Base-by-base conservation (phyloP, 768 basidiomycete species). In the Rhizopogon sp. region DNA sequence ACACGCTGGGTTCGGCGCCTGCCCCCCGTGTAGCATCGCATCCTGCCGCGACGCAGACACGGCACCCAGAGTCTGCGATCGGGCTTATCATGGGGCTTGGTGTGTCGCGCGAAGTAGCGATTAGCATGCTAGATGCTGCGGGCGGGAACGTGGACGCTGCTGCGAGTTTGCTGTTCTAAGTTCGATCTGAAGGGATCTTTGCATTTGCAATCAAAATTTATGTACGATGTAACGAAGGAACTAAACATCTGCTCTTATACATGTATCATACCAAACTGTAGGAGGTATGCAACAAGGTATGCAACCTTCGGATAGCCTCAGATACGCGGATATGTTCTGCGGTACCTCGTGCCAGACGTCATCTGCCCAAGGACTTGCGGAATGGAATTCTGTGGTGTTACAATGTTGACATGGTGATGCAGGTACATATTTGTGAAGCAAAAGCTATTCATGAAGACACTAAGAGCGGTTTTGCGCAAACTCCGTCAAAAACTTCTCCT, bases 61-160 rank as follows among this genome's bases (percentile, higher is more conserved):
- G 62, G 25, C 74, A 81, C 62, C 70, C 90, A 2, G 96, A 96
- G 63, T 68, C 69, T 11, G 71, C 74, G 22, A 83, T 98, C 44
- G 65, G 72, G 40, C 76, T 81, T 2, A 72, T 98, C 17, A 81
- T 93, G 74, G 81, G 79, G 45, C 76, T 98, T 1, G 96, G 96
- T 3, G 90, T 79, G 9, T 73, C 82, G 31, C 76, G 90, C 59
- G 88, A 93, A 53, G 72, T 84, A 25, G 96, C 96, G 1, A 82
- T 94, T 16, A 79, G 79, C 43, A 77, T 84, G 43, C 73, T 98
- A 56, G 81, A 87, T 13, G 88, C 90, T 4, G 80, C 92, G 0
- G 85, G 83, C 3, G 96, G 96, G 2, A 92, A 95, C 66, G 74
- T 93, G 20, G 93, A 97, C 58, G 76, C 89, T 22, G 95, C 95